These are phyloP conservation scores for Lumnitzera racemosa DNA, from an alignment of 345 rosid species.

Conservation along the genomic window DNA sequence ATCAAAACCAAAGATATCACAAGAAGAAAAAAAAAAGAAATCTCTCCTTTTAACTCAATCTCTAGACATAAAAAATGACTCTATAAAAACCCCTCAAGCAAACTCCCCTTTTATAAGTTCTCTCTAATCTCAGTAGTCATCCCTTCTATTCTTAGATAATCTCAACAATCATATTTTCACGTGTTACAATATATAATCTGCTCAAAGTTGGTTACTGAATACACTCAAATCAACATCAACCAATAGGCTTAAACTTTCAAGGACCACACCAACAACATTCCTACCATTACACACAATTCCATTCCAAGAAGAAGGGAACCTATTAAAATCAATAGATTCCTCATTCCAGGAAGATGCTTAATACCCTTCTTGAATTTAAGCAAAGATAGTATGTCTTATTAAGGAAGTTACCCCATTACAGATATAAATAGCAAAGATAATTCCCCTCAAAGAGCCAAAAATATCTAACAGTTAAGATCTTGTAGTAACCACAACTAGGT, in stretches of 20 bases:
- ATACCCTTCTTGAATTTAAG: slow-evolving; percentile 93
- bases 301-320: slow-evolving; percentile 97
- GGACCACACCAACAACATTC: slow-evolving; percentile 82
- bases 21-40: no score
- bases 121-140: no score
- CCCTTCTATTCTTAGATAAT: no score
- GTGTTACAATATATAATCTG: no score
- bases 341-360: slow-evolving; percentile 97
- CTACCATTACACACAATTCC: slow-evolving; percentile 88
- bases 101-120: no score
- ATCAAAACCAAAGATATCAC: no score
- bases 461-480: not conserved
- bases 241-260: slow-evolving; percentile 66
- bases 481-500: not conserved
- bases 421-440: slow-evolving; percentile 37
- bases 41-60: no score
- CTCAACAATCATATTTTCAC: no score
- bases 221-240: slow-evolving; percentile 76
- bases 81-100: no score
- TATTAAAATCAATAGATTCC: slow-evolving; percentile 87
- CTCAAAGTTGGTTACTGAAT: slow-evolving; percentile 39
- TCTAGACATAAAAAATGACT: no score
- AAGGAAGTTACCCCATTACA: slow-evolving; percentile 85
- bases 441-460: slow-evolving; percentile 3
- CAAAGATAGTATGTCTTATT: slow-evolving; percentile 88